phyloP scores from a whole-genome alignment of 495 filamentous ascomycete species.

The Bathelium albidoporum region DNA sequence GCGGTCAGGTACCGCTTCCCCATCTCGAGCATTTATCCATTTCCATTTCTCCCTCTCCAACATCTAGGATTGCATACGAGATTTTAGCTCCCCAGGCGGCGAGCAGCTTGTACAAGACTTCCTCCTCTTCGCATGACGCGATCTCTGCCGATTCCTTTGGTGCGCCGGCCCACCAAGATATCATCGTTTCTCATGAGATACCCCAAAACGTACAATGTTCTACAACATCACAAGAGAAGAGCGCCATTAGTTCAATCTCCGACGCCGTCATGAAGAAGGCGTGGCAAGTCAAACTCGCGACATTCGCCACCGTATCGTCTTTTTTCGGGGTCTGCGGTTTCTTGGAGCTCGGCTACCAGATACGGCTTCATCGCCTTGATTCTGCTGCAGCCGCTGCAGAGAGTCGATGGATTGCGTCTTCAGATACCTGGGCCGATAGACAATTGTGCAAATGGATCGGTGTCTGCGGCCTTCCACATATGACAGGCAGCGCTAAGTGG shows the following conservation, averaged over 20 bases:
- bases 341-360: conserved; percentile 22
- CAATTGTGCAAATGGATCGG: conserved; percentile 64
- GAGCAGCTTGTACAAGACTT: neutral
- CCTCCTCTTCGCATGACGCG: neutral
- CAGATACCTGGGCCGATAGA: conserved; percentile 61
- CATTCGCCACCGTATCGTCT: conserved; percentile 32
- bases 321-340: conserved; percentile 29
- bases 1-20: conserved; percentile 18
- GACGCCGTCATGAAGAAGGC: conserved; percentile 6
- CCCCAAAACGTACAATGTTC: neutral
- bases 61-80: neutral
- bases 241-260: conserved; percentile 8
- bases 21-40: neutral
- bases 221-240: neutral
- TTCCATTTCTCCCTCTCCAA: neutral
- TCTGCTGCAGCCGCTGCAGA: conserved; percentile 46
- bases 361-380: conserved; percentile 19
- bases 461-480: conserved; percentile 58
- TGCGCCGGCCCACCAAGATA: neutral
- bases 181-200: conserved; percentile 3
- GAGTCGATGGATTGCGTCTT: conserved; percentile 58
- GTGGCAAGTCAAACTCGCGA: neutral
- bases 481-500: conserved; percentile 31
- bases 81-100: neutral
- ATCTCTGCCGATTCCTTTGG: neutral